These are phyloP conservation scores for Isabelozyma gotoi DNA, from an alignment of 805 yeast genomes.

Conservation along the genomic window DNA sequence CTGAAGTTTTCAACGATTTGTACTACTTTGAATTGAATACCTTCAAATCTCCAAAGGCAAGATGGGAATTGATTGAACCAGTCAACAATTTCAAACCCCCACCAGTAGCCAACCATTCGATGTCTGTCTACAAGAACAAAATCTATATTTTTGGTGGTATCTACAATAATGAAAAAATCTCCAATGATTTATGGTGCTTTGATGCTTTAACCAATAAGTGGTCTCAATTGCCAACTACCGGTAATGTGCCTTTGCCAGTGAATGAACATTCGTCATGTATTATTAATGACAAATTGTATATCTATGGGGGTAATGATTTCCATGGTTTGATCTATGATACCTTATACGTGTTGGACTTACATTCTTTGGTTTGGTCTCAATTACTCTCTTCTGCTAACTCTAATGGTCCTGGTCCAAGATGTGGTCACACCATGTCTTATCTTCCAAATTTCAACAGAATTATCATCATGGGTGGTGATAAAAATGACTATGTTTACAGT, in stretches of 20 bases:
- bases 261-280: conserved; percentile 90
- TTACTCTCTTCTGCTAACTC: conserved; percentile 42
- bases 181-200: conserved; percentile 76
- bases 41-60: conserved; percentile 78
- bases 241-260: conserved; percentile 76
- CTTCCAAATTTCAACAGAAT: conserved; percentile 65
- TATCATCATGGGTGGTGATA: conserved; percentile 90
- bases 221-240: conserved; percentile 69
- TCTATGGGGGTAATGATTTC: conserved; percentile 85
- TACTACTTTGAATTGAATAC: conserved; percentile 84
- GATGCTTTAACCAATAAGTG: conserved; percentile 70
- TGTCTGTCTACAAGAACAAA: conserved; percentile 75
- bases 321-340: conserved; percentile 67
- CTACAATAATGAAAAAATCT: conserved; percentile 65
- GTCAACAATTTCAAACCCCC: conserved; percentile 57
- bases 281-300: conserved; percentile 73
- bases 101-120: conserved; percentile 87
- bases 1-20: conserved; percentile 80
- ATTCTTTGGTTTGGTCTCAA: conserved; percentile 70
- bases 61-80: conserved; percentile 76
- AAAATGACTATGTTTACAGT: conserved; percentile 60
- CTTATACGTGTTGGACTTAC: conserved; percentile 74
- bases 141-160: conserved; percentile 89
- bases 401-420: conserved; percentile 74
- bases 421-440: conserved; percentile 87